phyloP scores from a whole-genome alignment of 208 protist species.

The Acanthamoeba castellanii region DNA sequence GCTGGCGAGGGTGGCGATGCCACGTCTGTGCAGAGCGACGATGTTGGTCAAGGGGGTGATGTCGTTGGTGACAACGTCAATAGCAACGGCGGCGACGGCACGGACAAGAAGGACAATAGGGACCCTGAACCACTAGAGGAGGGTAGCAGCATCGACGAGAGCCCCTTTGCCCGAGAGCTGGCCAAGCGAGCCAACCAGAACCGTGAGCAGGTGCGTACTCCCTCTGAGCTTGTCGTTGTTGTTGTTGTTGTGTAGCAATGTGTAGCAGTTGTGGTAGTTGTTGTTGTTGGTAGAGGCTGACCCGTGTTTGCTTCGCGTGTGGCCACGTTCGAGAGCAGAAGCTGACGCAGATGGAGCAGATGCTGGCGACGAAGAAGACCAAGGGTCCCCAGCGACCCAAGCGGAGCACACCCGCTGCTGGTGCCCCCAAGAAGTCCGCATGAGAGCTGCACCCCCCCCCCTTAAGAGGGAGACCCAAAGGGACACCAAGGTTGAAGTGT shows the following conservation, averaged over 20 bases:
- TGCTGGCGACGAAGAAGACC: neutral
- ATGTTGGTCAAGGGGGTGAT: neutral
- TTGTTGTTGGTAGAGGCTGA: too few species aligned
- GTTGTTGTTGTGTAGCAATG: too few species aligned
- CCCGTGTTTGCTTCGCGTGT: too few species aligned
- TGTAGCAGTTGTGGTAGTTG: neutral
- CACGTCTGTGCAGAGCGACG: too few species aligned
- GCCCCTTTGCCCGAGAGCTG: neutral
- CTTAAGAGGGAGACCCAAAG: neutral
- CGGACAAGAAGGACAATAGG: neutral
- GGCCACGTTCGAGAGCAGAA: neutral
- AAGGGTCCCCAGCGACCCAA: neutral
- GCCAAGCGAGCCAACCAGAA: slow-evolving; percentile 31
- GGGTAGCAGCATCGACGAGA: neutral
- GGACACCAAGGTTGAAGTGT: too few species aligned
- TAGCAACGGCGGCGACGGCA: neutral
- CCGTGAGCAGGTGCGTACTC: neutral
- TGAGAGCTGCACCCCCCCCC: neutral
- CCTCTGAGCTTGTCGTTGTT: neutral
- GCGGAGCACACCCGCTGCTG: neutral
- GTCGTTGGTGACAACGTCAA: neutral
- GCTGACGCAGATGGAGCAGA: slow-evolving; percentile 31
- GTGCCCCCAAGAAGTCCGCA: neutral
- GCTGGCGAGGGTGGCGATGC: neutral
- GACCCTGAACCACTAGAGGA: neutral